Base-by-base conservation (phyloP, 139 green algal genomes). In the Chlorella ohadii region DNA sequence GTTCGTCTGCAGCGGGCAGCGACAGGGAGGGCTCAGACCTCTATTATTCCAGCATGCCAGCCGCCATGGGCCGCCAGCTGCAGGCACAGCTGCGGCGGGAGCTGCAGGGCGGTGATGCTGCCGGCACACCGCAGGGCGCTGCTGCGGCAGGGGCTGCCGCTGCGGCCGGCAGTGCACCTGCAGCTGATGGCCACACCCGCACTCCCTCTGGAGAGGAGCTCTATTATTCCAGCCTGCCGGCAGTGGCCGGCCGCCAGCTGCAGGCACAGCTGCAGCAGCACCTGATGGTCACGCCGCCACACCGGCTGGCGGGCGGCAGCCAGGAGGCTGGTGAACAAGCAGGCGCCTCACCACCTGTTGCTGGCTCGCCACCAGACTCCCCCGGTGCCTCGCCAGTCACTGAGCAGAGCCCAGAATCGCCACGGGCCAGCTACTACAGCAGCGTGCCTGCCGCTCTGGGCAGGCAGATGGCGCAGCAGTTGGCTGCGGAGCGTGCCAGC, bases 31-130 rank as follows among this genome's bases (percentile, higher is more conserved):
- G 41, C 44, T 11, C 41, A n/a, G 28, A 55, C 13, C n/a, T 67
- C 0, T 88, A 88, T 36, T 88, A 85, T 33, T 78, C 66, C 61
- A 85, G 65, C 47, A 20, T 88, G 51, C 84, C 84, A 4, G 84
- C 84, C 1, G 27, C 28, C 5, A 9, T 75, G 41, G 84, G 76
- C 19, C 47, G 41, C 15, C 71, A 79, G 61, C 39, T 87, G 63
- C 41, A 67, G 28, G 34, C 27, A 3, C 44, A 81, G 80, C 80
- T 85, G 33, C 79, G 36, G 25, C 39, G 19, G 22, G 44, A 34
- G 47, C 38, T 44, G 44, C 33, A 84, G 1, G 78, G 47, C 19
- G 78, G 3, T 13, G 78, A 56, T 31, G 57, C 47, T 19, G n/a
- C n/a, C n/a, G 78, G 17, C 56, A 55, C 23, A 2, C 44, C n/a